Base-by-base conservation (phyloP, 2,329 filamentous ascomycete species). In the Cercospora beticola region DNA sequence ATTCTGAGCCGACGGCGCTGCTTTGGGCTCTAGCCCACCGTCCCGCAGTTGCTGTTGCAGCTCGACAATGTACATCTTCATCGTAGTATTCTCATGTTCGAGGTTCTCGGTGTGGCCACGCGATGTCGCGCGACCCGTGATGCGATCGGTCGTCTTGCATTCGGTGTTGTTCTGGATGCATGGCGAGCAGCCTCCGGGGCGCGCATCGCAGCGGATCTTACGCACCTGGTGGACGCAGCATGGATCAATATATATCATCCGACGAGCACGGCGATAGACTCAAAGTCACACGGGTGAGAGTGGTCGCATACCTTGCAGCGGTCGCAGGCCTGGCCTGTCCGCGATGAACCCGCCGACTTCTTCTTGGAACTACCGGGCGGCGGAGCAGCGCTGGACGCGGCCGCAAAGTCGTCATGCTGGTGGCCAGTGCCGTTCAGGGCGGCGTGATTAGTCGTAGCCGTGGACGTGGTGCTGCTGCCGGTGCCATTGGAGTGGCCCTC, bases 291-390 rank as follows among this genome's bases (percentile, higher is more conserved):
- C 36, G 40, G 49, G 31, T 21, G 46, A 10, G n/a, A 26, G 16
- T 16, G 23, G 31, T 49, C 57, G 60, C 65, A 33, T 79, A 92
- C 90, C 86, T 94, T 95, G 85, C 93, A 96, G 66, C 93, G 86
- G 81, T 96, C 92, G 84, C 92, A 96, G 33, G 92, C 92, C 81
- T 96, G 92, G 9, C 92, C 92, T 0, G 92, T 96, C 67, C 88
- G 83, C 70, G 84, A 85, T 64, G 85, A 86, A 66, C 82, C 80
- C 64, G 87, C 79, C 74, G 84, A 84, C 79, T 86, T 86, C 58
- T 75, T 71, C 67, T 72, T 72, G 63, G 65, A 54, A 57, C 63
- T 33, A 18, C 62, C 21, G 28, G 54, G 30, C 26, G 54, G 26
- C 5, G 54, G 5, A 33, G n/a, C 26, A 18, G 6, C 26, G 26